Evolutionary conservation across 768 basidiomycete genomes (phyloP).

Genomic region (Pleurotus salmoneostramineus): DNA sequence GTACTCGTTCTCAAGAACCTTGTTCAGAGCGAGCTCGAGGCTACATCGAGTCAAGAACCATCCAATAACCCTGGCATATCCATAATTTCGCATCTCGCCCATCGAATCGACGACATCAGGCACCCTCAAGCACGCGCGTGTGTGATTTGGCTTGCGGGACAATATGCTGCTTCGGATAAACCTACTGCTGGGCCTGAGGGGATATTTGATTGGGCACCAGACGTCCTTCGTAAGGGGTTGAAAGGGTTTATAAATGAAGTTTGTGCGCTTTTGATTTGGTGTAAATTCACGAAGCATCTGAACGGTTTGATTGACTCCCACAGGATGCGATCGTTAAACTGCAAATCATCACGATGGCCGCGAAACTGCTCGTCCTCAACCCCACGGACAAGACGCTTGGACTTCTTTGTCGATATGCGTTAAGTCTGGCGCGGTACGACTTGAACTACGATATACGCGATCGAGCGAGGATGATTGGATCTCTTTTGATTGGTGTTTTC

Average conservation of each 20-base stretch:
- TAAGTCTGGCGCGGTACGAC: conserved; percentile 87
- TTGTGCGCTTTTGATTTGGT: conserved; percentile 6
- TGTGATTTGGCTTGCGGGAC: conserved; percentile 90
- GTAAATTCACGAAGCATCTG: background rate
- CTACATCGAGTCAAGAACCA: conserved; percentile 23
- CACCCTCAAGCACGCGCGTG: conserved; percentile 83
- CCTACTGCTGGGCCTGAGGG: conserved; percentile 41
- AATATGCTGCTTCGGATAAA: conserved; percentile 56
- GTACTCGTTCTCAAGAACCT: conserved; percentile 85
- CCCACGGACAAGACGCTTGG: conserved; percentile 46
- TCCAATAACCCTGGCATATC: conserved; percentile 41
- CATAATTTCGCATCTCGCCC: conserved; percentile 78
- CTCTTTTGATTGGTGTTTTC: conserved; percentile 58
- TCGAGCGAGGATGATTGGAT: conserved; percentile 73
- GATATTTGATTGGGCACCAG: conserved; percentile 80
- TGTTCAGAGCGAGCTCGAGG: conserved; percentile 61
- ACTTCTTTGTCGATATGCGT: conserved; percentile 66
- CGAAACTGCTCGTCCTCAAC: conserved; percentile 74
- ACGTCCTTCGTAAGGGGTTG: conserved; percentile 77
- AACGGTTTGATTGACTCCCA: conserved; percentile 3
- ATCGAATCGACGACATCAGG: conserved; percentile 72
- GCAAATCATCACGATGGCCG: conserved; percentile 80
- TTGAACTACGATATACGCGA: conserved; percentile 87
- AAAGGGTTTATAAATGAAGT: conserved; percentile 77
- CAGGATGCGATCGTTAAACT: conserved; percentile 71